These are phyloP conservation scores for Acer negundo DNA, from an alignment of 345 rosid species.

Conservation along the genomic window DNA sequence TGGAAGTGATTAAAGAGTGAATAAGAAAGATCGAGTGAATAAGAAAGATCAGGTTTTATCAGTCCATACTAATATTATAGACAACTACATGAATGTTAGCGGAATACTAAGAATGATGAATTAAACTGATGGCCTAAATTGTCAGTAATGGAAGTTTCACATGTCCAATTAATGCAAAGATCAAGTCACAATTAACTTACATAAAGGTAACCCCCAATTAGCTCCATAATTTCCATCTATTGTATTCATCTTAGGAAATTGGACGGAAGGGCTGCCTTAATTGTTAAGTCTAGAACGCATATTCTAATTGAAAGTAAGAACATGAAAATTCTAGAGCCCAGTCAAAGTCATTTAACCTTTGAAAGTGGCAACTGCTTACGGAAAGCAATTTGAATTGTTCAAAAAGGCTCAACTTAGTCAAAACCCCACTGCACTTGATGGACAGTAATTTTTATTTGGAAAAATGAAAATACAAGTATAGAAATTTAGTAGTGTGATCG, in stretches of 20 bases:
- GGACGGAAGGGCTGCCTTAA: not conserved
- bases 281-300: not conserved
- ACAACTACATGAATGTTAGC: not conserved
- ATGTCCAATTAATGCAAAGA: not conserved
- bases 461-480: not conserved
- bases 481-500: not conserved
- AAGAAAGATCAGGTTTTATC: not conserved
- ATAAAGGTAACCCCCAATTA: not conserved
- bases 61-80: not conserved
- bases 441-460: not conserved
- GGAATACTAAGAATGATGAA: not conserved
- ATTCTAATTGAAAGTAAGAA: constrained; percentile 1
- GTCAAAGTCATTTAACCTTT: not conserved
- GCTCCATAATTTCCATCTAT: not conserved
- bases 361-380: not conserved
- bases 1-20: not conserved
- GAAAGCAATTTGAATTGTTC: not conserved
- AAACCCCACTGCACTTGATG: not conserved
- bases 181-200: not conserved
- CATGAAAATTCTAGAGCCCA: not conserved
- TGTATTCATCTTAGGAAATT: not conserved
- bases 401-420: not conserved
- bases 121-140: constrained; percentile 2
- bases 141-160: not conserved
- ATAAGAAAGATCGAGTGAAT: not conserved